Evolutionary conservation across 768 basidiomycete species (phyloP).

Genomic region (Leccinum arenicola): DNA sequence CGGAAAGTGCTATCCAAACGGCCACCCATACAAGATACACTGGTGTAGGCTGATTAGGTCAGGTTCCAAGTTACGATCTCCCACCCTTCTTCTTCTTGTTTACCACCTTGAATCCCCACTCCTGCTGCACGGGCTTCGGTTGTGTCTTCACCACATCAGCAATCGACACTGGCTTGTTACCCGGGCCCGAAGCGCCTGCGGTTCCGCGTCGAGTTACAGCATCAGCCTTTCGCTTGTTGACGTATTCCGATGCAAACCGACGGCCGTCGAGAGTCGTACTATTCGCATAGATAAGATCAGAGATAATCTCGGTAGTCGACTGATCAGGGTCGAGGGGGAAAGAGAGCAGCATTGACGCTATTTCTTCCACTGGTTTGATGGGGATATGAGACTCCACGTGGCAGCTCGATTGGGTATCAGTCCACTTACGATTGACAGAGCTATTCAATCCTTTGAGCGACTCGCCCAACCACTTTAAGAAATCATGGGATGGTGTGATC

Average conservation of each 20-base stretch:
- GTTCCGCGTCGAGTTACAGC: constrained; percentile 53
- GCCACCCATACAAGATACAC: constrained; percentile 16
- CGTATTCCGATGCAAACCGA: constrained; percentile 91
- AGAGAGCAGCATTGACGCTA: constrained; percentile 90
- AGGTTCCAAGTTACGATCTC: constrained; percentile 39
- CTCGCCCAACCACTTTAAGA: constrained; percentile 87
- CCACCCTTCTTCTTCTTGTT: constrained; percentile 93
- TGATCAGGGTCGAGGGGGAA: constrained; percentile 90
- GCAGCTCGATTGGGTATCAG: neutral
- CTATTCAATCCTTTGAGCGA: constrained; percentile 71
- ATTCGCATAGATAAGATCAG: constrained; percentile 91
- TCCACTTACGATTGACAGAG: constrained; percentile 50
- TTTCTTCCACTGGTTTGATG: constrained; percentile 77
- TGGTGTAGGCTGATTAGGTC: neutral
- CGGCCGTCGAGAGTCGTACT: constrained; percentile 94
- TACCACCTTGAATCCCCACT: constrained; percentile 92
- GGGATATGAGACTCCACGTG: constrained; percentile 17
- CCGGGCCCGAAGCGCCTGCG: constrained; percentile 29
- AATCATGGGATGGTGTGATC: constrained; percentile 78
- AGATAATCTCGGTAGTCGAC: constrained; percentile 86
- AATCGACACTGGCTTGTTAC: constrained; percentile 62
- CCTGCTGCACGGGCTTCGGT: constrained; percentile 70
- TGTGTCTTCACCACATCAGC: constrained; percentile 90
- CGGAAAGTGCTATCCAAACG: constrained; percentile 24
- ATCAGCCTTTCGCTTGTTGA: constrained; percentile 83